These are phyloP conservation scores for Linnemannia schmuckeri DNA, from an alignment of 192 early-diverging fungal genomes.

Conservation along the genomic window DNA sequence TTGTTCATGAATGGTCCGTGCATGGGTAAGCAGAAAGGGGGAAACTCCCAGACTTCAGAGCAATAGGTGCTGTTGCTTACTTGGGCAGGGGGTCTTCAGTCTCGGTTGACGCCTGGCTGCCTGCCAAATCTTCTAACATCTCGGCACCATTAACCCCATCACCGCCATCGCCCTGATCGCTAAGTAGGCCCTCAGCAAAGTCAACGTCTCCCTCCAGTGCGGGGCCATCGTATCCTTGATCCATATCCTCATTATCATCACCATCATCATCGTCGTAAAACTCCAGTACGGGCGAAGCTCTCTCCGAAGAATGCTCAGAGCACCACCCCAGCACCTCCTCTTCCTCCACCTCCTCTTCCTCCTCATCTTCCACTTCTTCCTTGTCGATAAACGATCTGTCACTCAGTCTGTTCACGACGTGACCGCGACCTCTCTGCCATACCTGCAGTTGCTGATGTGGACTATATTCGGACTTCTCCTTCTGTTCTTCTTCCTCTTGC, in stretches of 20 bases:
- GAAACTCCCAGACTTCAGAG: too few relatives aligned
- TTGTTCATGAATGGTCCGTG: too few relatives aligned
- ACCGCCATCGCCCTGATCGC: not conserved
- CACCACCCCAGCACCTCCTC: not conserved
- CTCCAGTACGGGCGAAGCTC: not conserved
- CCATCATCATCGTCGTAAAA: not conserved
- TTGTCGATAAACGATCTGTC: too few relatives aligned
- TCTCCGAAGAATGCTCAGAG: not conserved
- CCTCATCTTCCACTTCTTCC: not conserved
- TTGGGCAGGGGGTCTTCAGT: not conserved
- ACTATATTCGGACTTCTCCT: not conserved
- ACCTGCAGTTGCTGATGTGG: too few relatives aligned
- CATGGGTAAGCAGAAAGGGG: too few relatives aligned
- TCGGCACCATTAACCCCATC: not conserved
- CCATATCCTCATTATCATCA: not conserved
- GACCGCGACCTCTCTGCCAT: too few relatives aligned
- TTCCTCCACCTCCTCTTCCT: not conserved
- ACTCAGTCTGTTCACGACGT: too few relatives aligned
- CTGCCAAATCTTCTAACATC: not conserved
- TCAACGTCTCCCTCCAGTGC: not conserved
- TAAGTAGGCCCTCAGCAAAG: not conserved
- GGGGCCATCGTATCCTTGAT: not conserved
- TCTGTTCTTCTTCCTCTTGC: not conserved
- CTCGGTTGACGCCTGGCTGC: not conserved
- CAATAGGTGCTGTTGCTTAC: not conserved